Evolutionary conservation across 2,329 filamentous ascomycete species (phyloP).

Genomic region (Zymoseptoria brevis): DNA sequence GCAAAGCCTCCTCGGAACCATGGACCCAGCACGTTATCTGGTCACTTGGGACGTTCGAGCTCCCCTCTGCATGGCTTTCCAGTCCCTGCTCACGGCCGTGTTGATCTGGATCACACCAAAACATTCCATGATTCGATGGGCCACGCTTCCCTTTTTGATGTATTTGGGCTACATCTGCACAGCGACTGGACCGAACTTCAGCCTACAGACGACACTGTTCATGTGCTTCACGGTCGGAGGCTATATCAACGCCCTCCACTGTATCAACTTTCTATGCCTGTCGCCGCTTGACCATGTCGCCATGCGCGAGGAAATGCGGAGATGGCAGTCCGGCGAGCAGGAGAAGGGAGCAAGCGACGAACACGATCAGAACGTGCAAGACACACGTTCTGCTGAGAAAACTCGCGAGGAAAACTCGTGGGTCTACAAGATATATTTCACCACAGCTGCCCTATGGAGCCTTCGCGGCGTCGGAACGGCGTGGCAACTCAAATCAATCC

Average conservation of each 20-base stretch:
- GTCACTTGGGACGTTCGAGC: neutral
- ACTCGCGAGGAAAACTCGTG: too few species aligned
- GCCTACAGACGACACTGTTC: neutral
- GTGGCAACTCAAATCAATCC: too few species aligned
- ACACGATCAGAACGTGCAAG: too few species aligned
- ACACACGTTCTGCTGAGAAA: too few species aligned
- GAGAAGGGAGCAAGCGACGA: too few species aligned
- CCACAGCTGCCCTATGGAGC: too few species aligned
- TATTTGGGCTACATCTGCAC: neutral
- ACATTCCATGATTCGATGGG: neutral
- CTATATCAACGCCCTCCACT: neutral
- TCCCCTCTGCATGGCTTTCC: neutral
- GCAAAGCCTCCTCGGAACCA: too few species aligned
- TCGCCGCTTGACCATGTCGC: neutral
- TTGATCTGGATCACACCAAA: neutral
- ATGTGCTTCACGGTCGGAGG: too few species aligned
- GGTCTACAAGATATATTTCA: too few species aligned
- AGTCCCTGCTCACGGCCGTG: neutral
- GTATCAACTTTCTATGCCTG: neutral
- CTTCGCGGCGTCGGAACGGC: too few species aligned
- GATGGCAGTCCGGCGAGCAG: neutral
- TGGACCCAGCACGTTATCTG: neutral
- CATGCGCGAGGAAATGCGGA: neutral
- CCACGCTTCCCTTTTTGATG: neutral
- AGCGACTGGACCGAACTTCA: neutral